A percentile compares a stretch with the other conserved stretches of the same genome.
These are phyloP conservation scores for Diplotaxis tenuifolia DNA, from an alignment of 345 rosid genomes.

Conservation along the genomic window DNA sequence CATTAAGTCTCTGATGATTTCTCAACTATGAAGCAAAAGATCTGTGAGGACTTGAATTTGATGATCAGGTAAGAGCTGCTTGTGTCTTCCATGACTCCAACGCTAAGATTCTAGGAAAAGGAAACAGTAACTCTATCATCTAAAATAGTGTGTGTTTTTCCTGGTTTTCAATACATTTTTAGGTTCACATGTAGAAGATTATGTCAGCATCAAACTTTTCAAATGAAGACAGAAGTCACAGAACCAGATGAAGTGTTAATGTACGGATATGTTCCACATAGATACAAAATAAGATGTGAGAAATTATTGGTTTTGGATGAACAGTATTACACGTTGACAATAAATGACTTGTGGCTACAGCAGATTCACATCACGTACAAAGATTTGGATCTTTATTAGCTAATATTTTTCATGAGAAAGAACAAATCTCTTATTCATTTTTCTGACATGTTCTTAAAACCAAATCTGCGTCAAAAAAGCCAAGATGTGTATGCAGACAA, in stretches of 20 bases:
- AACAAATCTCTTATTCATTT: constrained; percentile 15
- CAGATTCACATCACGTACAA: constrained; percentile 23
- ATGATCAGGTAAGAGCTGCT: constrained; percentile 43
- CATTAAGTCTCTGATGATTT: background rate
- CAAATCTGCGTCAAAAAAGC: too few species aligned
- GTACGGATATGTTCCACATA: constrained; percentile 36
- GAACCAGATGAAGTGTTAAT: constrained; percentile 23
- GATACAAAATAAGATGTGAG: constrained; percentile 13
- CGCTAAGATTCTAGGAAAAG: constrained; percentile 15
- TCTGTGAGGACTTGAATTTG: constrained; percentile 37
- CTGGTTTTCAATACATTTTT: constrained; percentile 14
- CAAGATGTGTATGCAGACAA: constrained; percentile 9
- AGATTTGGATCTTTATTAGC: background rate
- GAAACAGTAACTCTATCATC: constrained; percentile 9
- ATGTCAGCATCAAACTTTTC: constrained; percentile 24
- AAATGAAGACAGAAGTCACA: constrained; percentile 38
- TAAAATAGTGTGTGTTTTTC: background rate
- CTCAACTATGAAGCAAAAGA: constrained; percentile 16
- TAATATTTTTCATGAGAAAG: background rate
- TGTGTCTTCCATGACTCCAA: constrained; percentile 36
- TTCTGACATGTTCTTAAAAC: constrained; percentile 4
- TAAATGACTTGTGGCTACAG: constrained; percentile 28
- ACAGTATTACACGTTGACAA: background rate
- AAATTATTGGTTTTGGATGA: constrained; percentile 31
- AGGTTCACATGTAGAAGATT: constrained; percentile 17